These are phyloP conservation scores for Xylaria longipes DNA, from an alignment of 495 filamentous ascomycete species.

Conservation along the genomic window DNA sequence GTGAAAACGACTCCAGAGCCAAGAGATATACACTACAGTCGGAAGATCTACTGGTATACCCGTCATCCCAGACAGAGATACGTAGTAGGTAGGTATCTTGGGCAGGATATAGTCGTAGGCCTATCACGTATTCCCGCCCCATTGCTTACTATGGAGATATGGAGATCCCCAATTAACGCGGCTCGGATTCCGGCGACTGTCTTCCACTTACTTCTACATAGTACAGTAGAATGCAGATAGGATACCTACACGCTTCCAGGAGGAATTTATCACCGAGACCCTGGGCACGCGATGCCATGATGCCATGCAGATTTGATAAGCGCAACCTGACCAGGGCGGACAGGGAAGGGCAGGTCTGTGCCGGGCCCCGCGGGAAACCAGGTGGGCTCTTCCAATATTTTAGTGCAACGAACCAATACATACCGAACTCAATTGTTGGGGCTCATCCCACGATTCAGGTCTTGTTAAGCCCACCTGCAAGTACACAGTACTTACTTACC, in stretches of 20 bases:
- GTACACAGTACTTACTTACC: conserved; percentile 17
- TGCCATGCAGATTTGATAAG: conserved; percentile 16
- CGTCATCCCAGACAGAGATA: neutral
- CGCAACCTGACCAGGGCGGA: neutral
- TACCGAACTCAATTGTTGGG: conserved; percentile 44
- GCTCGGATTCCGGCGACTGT: conserved; percentile 8
- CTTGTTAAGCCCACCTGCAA: conserved; percentile 22
- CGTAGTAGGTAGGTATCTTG: neutral
- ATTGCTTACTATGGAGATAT: conserved; percentile 23
- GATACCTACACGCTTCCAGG: neutral
- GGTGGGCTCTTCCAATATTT: conserved; percentile 7
- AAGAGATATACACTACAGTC: conserved; percentile 8
- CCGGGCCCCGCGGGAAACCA: conserved; percentile 23
- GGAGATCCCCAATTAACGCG: conserved; percentile 11
- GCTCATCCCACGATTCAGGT: conserved; percentile 14
- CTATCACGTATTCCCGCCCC: neutral
- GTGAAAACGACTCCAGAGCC: neutral
- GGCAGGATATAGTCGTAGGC: neutral
- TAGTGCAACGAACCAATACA: neutral
- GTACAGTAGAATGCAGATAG: conserved; percentile 4
- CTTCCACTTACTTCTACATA: conserved; percentile 1
- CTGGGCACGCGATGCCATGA: neutral
- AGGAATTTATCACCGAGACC: neutral
- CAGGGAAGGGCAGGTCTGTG: neutral
- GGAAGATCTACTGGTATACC: neutral